Conservation (phyloP, 805 yeast species). For the Pichia rugopelliculosa region DNA sequence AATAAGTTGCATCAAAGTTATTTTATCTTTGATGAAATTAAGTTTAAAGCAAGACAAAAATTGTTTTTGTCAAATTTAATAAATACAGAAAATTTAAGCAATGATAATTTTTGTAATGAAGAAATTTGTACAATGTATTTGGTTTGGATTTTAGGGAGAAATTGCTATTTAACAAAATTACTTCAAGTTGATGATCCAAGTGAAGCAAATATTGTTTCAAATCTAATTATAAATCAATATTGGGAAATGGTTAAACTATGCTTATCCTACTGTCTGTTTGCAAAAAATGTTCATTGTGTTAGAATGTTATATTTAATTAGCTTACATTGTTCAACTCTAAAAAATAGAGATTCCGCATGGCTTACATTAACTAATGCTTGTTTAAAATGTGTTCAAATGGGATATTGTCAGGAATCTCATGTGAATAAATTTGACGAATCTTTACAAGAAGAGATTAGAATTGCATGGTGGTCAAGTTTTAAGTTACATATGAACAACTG, state of each 20-base stretch:
- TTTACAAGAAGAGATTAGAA: slow-evolving; percentile 21
- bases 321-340: slow-evolving; percentile 28
- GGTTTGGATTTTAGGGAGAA: slow-evolving; percentile 29
- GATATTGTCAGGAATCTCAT: slow-evolving; percentile 28
- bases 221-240: slow-evolving; percentile 17
- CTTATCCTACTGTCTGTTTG: slow-evolving; percentile 28
- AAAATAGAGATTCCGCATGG: slow-evolving; percentile 34
- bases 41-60: slow-evolving; percentile 23
- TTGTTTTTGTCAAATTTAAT: slow-evolving; percentile 22
- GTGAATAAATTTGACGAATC: slow-evolving; percentile 11
- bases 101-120: slow-evolving; percentile 13
- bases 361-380: slow-evolving; percentile 30
- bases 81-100: neutral
- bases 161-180: slow-evolving; percentile 9
- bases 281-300: slow-evolving; percentile 29
- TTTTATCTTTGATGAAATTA: slow-evolving; percentile 27
- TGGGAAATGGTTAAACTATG: slow-evolving; percentile 29
- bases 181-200: neutral
- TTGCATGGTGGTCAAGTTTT: slow-evolving; percentile 32
- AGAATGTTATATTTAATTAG: slow-evolving; percentile 31
- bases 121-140: slow-evolving; percentile 32
- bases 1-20: slow-evolving; percentile 29
- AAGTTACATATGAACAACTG: slow-evolving; percentile 28
- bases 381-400: slow-evolving; percentile 32
- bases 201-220: slow-evolving; percentile 9